Evolutionary conservation across 768 basidiomycete genomes (phyloP), one percentile per base, ranked within the genome.

Genomic region (Rossbeevera mucosa): DNA sequence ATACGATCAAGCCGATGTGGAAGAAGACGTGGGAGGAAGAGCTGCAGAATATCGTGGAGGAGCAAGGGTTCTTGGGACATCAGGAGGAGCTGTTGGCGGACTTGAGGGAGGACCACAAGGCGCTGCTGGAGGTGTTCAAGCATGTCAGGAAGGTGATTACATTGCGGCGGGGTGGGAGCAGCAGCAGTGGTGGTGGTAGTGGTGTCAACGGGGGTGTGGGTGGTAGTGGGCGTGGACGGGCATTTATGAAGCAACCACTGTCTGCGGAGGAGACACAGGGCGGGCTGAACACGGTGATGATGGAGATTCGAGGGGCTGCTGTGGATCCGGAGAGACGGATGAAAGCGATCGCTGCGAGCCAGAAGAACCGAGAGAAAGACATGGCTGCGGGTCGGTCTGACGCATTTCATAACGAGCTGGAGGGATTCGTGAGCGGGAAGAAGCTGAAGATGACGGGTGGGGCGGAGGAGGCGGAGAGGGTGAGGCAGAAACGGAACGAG

Each of bases 11-110:
- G 63, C 93, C 95, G 40, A 91, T 91, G 80, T 99, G 95, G 95
- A 91, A 94, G 77, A 93, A 94, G 79, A 97, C 94, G 18, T 99
- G 95, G 95, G 89, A 91, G 63, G 85, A 91, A 64, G 95, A 99
- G 72, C 68, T 99, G 65, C 88, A 92, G 76, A 91, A 92, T 58
- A 94, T 99, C 51, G 88, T 97, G 52, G 94, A 96, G 67, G 95
- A 99, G 68, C 94, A 99, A 66, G 90, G 94, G 60, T 89, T 96
- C 74, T 73, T 97, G 54, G 83, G 81, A 7, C 90, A 96, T 64
- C 94, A 97, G 68, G 91, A 94, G 65, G 92, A 94, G 68, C 81
- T 99, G 67, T 75, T 95, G 52, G 76, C 75, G 45, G 95, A 99
- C 64, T 75, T 99, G 22, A 72, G 89, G 57, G 94, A 94, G 64